These are phyloP conservation scores for Ceratobasidium sp. DNA, from an alignment of 1,284 basidiomycete species.

Conservation along the genomic window DNA sequence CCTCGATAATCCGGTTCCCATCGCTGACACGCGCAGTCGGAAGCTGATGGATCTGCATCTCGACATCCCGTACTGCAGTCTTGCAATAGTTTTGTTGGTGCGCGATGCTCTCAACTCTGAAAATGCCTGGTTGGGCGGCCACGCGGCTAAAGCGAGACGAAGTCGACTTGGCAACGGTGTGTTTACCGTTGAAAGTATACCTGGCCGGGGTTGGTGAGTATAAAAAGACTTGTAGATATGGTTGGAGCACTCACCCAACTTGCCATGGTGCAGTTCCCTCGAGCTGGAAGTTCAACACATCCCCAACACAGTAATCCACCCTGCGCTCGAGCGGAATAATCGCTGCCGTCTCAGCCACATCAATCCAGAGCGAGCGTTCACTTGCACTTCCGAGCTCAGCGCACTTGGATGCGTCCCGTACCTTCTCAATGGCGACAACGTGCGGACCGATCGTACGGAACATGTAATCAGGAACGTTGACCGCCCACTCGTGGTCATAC, in stretches of 20 bases:
- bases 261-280: constrained; percentile 97
- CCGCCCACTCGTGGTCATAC: constrained; percentile 69
- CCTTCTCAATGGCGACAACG: constrained; percentile 74
- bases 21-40: constrained; percentile 88
- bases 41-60: constrained; percentile 79
- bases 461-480: constrained; percentile 73
- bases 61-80: constrained; percentile 76
- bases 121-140: constrained; percentile 81
- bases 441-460: constrained; percentile 83
- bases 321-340: constrained; percentile 84
- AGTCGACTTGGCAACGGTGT: constrained; percentile 75
- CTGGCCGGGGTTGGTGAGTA: constrained; percentile 51
- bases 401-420: constrained; percentile 82
- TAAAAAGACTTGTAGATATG: constrained; percentile 11
- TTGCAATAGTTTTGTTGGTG: constrained; percentile 92
- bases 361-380: constrained; percentile 71
- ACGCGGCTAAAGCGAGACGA: constrained; percentile 82
- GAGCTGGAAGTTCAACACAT: constrained; percentile 87
- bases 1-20: constrained; percentile 80
- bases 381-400: constrained; percentile 66
- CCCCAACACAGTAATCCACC: constrained; percentile 89
- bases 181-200: constrained; percentile 81
- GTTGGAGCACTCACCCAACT: constrained; percentile 65
- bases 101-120: constrained; percentile 83
- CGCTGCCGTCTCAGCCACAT: constrained; percentile 93